These are phyloP conservation scores for Alternaria panax DNA, from an alignment of 2,329 filamentous ascomycete species.

Conservation along the genomic window DNA sequence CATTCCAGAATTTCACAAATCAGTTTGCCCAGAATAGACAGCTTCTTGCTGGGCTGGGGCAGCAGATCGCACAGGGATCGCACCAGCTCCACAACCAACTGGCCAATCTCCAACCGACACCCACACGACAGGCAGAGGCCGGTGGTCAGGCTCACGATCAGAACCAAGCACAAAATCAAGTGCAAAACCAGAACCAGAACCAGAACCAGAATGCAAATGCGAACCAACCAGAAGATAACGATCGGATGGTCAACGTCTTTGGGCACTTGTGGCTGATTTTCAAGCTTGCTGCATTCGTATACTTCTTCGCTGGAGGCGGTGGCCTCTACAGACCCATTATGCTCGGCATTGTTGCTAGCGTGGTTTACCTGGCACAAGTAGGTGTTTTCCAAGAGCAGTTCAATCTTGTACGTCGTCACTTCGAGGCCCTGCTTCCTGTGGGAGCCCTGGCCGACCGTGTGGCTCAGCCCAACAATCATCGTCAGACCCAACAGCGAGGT, in stretches of 20 bases:
- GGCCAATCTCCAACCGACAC: constrained; percentile 26
- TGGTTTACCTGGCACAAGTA: constrained; percentile 53
- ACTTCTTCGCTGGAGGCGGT: constrained; percentile 60
- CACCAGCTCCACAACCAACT: constrained; percentile 28
- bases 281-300: constrained; percentile 65
- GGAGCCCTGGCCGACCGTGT: constrained; percentile 29
- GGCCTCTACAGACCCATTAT: constrained; percentile 53
- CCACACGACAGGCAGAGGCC: constrained; percentile 23
- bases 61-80: constrained; percentile 37
- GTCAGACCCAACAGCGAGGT: constrained; percentile 16
- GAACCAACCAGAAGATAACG: constrained; percentile 29
- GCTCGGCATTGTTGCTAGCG: constrained; percentile 48
- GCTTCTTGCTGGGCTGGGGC: constrained; percentile 40
- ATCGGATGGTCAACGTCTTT: constrained; percentile 36
- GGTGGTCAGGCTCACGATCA: constrained; percentile 22
- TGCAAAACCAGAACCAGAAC: constrained; percentile 20
- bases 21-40: constrained; percentile 46
- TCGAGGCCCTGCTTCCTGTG: constrained; percentile 52
- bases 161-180: constrained; percentile 22
- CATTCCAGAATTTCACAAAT: constrained; percentile 42
- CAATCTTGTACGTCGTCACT: constrained; percentile 51
- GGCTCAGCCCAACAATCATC: constrained; percentile 17
- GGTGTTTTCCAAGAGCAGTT: constrained; percentile 54
- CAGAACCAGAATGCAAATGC: constrained; percentile 15
- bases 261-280: constrained; percentile 64